phyloP scores from a whole-genome alignment of 805 yeast species.

The Cyberlindnera maclurae region DNA sequence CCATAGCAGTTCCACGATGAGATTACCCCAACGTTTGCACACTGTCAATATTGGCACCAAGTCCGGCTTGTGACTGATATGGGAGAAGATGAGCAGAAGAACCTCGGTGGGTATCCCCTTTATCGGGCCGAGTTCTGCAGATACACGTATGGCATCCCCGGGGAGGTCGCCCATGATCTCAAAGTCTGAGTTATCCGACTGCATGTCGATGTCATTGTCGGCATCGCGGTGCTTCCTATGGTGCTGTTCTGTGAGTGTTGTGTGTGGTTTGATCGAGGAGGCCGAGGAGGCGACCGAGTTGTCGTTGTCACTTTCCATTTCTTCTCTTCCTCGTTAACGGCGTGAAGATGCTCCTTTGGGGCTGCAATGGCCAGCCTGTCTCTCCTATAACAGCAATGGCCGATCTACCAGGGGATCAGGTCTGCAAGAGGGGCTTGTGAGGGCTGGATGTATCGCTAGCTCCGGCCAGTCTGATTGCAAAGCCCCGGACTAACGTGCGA shows the following conservation, averaged over 20 bases:
- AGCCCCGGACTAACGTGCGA: no score
- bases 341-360: no score
- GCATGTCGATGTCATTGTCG: conserved; percentile 14
- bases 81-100: conserved; percentile 57
- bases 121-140: conserved; percentile 15
- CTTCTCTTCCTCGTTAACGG: neutral
- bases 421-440: no score
- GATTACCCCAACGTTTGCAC: conserved; percentile 73
- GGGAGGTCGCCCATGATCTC: conserved; percentile 8
- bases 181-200: conserved; percentile 8
- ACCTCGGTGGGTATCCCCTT: conserved; percentile 45
- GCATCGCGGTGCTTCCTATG: neutral
- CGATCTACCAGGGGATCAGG: no score
- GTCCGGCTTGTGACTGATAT: conserved; percentile 52
- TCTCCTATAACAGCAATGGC: no score
- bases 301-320: conserved; percentile 20
- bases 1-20: conserved; percentile 78
- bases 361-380: no score
- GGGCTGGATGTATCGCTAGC: no score
- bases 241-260: conserved; percentile 1
- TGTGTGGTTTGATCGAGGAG: conserved; percentile 10
- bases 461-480: no score
- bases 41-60: conserved; percentile 58
- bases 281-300: conserved; percentile 15
- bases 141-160: conserved; percentile 2